Evolutionary conservation across 768 basidiomycete species (phyloP).

Genomic region (Lactarius indigo): DNA sequence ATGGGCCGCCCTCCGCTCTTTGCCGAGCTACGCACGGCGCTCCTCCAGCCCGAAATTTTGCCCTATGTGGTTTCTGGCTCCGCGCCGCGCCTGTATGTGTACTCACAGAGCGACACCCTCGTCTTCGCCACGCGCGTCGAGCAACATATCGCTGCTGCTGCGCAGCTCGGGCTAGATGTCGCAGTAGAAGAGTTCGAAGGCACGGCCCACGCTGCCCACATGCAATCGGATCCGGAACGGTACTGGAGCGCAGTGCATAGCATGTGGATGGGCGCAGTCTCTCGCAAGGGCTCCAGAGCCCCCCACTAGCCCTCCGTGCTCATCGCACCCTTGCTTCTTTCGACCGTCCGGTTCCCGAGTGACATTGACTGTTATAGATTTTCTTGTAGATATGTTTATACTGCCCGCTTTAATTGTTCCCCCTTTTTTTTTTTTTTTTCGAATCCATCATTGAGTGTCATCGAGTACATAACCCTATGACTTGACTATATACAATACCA

Average conservation of each 20-base stretch:
- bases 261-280: constrained; percentile 22
- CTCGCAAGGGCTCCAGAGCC: not conserved
- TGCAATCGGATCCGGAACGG: constrained; percentile 22
- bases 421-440: too few relatives aligned
- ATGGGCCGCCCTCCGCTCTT: constrained; percentile 18
- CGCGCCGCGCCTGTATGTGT: constrained; percentile 24
- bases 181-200: constrained; percentile 24
- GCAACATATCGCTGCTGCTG: constrained; percentile 21
- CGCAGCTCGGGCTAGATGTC: constrained; percentile 22
- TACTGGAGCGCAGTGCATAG: constrained; percentile 25
- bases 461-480: not conserved
- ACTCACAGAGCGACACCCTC: constrained; percentile 24
- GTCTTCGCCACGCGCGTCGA: constrained; percentile 18
- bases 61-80: constrained; percentile 8
- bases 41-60: constrained; percentile 22
- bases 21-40: constrained; percentile 17
- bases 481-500: not conserved
- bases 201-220: constrained; percentile 24
- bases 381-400: not conserved
- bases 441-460: not conserved
- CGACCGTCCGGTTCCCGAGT: not conserved
- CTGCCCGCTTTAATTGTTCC: not conserved
- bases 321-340: not conserved
- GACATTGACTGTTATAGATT: not conserved
- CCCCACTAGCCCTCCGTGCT: not conserved